These are phyloP conservation scores for Colletotrichum navitas DNA, from an alignment of 2,329 filamentous ascomycete genomes.

Conservation along the genomic window DNA sequence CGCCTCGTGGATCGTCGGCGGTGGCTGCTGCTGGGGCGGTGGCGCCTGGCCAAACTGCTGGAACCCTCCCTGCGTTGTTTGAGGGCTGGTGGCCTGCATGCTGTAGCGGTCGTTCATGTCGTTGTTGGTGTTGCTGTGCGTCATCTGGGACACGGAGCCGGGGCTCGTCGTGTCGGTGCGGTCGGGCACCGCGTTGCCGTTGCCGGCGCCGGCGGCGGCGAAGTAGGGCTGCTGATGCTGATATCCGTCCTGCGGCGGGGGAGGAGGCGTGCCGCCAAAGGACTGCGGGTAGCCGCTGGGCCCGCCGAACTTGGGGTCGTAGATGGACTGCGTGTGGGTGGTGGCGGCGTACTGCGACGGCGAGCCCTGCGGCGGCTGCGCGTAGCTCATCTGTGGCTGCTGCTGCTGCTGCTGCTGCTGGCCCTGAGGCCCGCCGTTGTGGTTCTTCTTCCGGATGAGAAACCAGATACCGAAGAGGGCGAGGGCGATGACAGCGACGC, in stretches of 20 bases:
- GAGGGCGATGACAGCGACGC: slow-evolving; percentile 51
- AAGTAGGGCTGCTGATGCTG: not conserved
- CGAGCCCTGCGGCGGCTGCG: not conserved
- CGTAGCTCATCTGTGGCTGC: slow-evolving; percentile 30
- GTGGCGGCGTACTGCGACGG: slow-evolving; percentile 21
- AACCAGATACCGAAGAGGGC: slow-evolving; percentile 49
- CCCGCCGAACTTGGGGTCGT: slow-evolving; percentile 47
- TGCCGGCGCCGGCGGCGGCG: too few relatives aligned
- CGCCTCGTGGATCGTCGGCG: slow-evolving; percentile 53
- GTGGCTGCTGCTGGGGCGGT: slow-evolving; percentile 22
- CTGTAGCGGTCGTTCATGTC: slow-evolving; percentile 31
- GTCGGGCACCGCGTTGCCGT: slow-evolving; percentile 32
- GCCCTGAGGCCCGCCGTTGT: slow-evolving; percentile 26
- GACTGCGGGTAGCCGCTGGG: slow-evolving; percentile 35
- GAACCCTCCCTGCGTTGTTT: slow-evolving; percentile 44
- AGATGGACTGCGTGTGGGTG: slow-evolving; percentile 43
- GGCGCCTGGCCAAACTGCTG: slow-evolving; percentile 44
- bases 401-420: slow-evolving; percentile 16
- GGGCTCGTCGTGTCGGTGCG: slow-evolving; percentile 41
- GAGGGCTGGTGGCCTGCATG: slow-evolving; percentile 25
- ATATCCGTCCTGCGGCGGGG: slow-evolving; percentile 21
- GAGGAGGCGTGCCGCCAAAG: slow-evolving; percentile 41
- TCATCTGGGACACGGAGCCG: slow-evolving; percentile 30
- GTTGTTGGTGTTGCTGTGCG: slow-evolving; percentile 8
- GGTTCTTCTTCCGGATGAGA: slow-evolving; percentile 50